Base-by-base conservation (phyloP, 2,329 filamentous ascomycete species). In the Meredithiella fracta region DNA sequence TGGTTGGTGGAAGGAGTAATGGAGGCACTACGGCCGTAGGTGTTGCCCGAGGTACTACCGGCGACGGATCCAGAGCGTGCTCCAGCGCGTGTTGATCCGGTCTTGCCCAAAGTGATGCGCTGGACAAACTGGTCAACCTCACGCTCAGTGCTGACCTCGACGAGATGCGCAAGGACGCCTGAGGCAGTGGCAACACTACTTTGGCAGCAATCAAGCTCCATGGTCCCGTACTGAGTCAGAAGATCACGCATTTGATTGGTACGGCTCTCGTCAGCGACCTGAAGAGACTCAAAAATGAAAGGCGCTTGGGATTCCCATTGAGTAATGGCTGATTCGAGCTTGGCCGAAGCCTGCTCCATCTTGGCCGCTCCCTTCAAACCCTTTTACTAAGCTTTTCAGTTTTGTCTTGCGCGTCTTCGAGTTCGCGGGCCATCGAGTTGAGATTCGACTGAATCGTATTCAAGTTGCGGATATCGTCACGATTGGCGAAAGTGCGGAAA, bases 231-330 rank as follows among this genome's bases (percentile, higher is more conserved):
- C 64, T 96, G 90, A 0, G 92, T 97, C 59, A 98, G 76, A 42
- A 86, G 79, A 68, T 97, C 91, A 60, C 91, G 85, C 58, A 98
- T 74, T 64, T 94, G 85, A 67, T 96, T 95, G 62, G 94, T 73
- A 56, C 92, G 81, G 62, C 79, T 83, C 71, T 98, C 92, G 65
- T 98, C 92, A 31, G 94, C 73, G 4, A 86, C 84, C 67, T 98
- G 92, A 25, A 98, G 78, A 59, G 83, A 85, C 69, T 98, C 92
- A 65, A 94, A 96, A 59, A 96, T 85, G 68, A 87, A 97, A 1
- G 92, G 92, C 14, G 92, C 88, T 67, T 95, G 89, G 0, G 88
- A 89, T 56, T 95, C 83, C 92, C 92, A 98, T 66, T 94, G 85
- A 61, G 83, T 78, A 47, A 76, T 79, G n/a, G 88, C 84, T 59